Evolutionary conservation across 768 basidiomycete genomes (phyloP).

Genomic region (Tylopilus sp.): DNA sequence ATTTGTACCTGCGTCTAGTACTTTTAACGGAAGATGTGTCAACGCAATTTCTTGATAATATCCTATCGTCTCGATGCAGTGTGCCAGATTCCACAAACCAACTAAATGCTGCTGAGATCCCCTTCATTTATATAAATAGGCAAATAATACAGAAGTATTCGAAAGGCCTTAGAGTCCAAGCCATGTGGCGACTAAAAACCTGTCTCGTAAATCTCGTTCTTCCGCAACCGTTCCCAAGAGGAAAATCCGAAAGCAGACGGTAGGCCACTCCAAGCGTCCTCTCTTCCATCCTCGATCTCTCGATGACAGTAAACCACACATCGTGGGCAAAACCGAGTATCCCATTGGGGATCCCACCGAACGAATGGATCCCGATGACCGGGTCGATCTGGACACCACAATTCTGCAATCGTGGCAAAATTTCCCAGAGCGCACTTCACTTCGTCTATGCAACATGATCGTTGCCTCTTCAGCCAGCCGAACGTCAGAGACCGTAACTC

Average conservation of each 20-base stretch:
- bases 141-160: background rate
- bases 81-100: too few species aligned
- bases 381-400: constrained; percentile 20
- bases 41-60: too few species aligned
- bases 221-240: constrained; percentile 11
- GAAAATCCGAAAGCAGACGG: constrained; percentile 20
- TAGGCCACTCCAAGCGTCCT: constrained; percentile 21
- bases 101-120: background rate
- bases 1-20: too few species aligned
- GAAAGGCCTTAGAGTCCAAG: too few species aligned
- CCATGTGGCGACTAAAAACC: background rate
- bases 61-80: too few species aligned
- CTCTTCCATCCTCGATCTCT: constrained; percentile 25
- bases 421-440: constrained; percentile 21
- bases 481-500: constrained; percentile 20
- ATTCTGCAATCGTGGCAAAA: constrained; percentile 19
- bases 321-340: constrained; percentile 16
- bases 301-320: constrained; percentile 23
- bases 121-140: constrained; percentile 1
- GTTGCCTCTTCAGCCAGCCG: constrained; percentile 15
- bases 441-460: constrained; percentile 17
- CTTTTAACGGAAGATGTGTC: too few species aligned
- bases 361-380: constrained; percentile 21
- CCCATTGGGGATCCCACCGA: constrained; percentile 22
- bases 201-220: constrained; percentile 2